Percentiles rank a stretch among this genome's conserved stretches.
These are phyloP conservation scores for Leucosporidium yakuticum DNA, from an alignment of 768 basidiomycete genomes.

Conservation along the genomic window DNA sequence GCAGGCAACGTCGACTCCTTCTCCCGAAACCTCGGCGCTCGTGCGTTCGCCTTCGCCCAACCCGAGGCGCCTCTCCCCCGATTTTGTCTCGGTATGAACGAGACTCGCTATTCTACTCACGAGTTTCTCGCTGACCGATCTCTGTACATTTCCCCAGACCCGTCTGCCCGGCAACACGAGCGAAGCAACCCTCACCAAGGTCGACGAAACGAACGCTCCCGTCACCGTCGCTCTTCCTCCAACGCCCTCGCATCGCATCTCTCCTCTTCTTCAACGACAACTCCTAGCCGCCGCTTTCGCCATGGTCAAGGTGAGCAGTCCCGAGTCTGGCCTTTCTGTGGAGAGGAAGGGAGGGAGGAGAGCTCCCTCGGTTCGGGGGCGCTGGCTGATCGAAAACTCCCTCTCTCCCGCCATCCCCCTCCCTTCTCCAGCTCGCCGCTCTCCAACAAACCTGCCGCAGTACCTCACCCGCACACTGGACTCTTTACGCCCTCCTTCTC, in stretches of 20 bases:
- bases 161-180: no score
- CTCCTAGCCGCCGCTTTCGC: neutral
- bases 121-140: no score
- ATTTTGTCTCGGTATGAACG: neutral
- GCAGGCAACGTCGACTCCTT: neutral
- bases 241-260: neutral
- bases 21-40: neutral
- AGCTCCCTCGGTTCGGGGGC: neutral
- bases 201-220: neutral
- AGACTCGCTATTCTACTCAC: no score
- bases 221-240: neutral
- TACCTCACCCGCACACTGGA: neutral
- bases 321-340: neutral
- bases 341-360: neutral
- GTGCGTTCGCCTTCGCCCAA: neutral
- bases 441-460: neutral
- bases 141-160: no score
- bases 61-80: neutral
- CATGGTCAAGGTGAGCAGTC: no score
- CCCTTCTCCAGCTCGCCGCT: neutral
- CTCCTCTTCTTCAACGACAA: neutral
- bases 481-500: neutral
- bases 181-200: no score
- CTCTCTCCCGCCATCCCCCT: neutral
- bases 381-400: neutral